phyloP scores from a whole-genome alignment of 257 asterid genomes.

The Capsicum chinense region DNA sequence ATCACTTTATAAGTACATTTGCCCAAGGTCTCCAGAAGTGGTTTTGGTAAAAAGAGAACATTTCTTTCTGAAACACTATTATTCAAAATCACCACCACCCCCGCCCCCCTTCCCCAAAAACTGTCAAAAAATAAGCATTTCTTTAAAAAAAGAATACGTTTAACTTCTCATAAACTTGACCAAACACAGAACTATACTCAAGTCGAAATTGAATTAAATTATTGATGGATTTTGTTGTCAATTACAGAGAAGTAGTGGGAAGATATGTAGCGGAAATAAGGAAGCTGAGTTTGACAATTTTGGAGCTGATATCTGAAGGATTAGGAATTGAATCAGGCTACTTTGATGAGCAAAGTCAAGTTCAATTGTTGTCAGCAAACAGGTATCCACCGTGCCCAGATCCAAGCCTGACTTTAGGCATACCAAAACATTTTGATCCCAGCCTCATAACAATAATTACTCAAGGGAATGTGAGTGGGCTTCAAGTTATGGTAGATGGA shows the following conservation, averaged over 20 bases:
- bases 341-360: slow-evolving; percentile 32
- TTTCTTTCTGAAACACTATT: too few species aligned
- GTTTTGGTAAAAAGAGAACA: too few species aligned
- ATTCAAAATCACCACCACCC: too few species aligned
- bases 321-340: slow-evolving; percentile 39
- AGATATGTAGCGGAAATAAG: slow-evolving; percentile 35
- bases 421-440: slow-evolving; percentile 41
- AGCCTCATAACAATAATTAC: slow-evolving; percentile 40
- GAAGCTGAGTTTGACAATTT: slow-evolving; percentile 30
- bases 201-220: not conserved
- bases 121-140: not conserved
- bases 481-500: slow-evolving; percentile 42
- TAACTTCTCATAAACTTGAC: not conserved
- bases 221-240: not conserved
- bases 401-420: slow-evolving; percentile 43
- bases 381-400: slow-evolving; percentile 40
- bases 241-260: slow-evolving; percentile 43
- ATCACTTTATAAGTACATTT: not conserved
- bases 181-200: not conserved
- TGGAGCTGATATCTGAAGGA: slow-evolving; percentile 42
- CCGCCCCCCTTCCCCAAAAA: not conserved
- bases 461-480: slow-evolving; percentile 40
- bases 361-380: slow-evolving; percentile 37
- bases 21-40: not conserved
- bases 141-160: not conserved